These are phyloP conservation scores for Alternaria dauci DNA, from an alignment of 2,329 filamentous ascomycete species.

Conservation along the genomic window DNA sequence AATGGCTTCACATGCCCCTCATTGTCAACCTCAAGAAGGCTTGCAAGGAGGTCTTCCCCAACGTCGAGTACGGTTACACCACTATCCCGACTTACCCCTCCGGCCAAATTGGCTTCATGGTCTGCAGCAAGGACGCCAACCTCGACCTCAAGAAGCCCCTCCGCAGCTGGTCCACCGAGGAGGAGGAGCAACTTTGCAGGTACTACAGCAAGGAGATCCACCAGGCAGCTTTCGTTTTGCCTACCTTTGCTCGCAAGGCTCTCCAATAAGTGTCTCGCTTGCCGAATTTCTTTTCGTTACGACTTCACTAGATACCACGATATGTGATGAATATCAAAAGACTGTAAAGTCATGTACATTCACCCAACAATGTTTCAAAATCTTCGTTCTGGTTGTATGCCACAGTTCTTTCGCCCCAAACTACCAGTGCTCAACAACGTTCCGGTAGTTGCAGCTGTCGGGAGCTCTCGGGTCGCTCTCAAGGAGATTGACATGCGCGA, in stretches of 20 bases:
- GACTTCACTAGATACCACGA: constrained; percentile 45
- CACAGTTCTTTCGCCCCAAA: background rate
- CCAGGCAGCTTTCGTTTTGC: constrained; percentile 90
- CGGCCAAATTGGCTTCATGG: constrained; percentile 99
- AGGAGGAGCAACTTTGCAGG: constrained; percentile 90
- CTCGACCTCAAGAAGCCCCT: constrained; percentile 86
- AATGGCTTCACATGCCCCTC: constrained; percentile 95
- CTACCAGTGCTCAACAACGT: background rate
- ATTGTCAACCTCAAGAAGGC: constrained; percentile 96
- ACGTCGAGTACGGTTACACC: constrained; percentile 98
- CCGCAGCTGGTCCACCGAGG: constrained; percentile 80
- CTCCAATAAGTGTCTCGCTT: constrained; percentile 52
- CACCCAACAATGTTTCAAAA: background rate
- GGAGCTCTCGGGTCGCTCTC: background rate
- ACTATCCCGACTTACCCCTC: constrained; percentile 99
- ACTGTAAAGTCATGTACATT: constrained; percentile 22
- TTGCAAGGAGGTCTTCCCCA: constrained; percentile 96
- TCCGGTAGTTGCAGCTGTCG: constrained; percentile 12
- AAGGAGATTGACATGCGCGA: constrained; percentile 62
- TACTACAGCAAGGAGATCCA: constrained; percentile 99
- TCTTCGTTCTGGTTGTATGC: background rate
- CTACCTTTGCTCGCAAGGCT: constrained; percentile 87
- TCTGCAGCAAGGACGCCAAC: constrained; percentile 93
- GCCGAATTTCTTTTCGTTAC: constrained; percentile 25
- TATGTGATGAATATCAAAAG: constrained; percentile 37